A percentile compares a stretch with the other conserved stretches of the same genome.
Evolutionary conservation across 2,329 filamentous ascomycete genomes (phyloP).

Genomic region (Cryphonectria japonica): DNA sequence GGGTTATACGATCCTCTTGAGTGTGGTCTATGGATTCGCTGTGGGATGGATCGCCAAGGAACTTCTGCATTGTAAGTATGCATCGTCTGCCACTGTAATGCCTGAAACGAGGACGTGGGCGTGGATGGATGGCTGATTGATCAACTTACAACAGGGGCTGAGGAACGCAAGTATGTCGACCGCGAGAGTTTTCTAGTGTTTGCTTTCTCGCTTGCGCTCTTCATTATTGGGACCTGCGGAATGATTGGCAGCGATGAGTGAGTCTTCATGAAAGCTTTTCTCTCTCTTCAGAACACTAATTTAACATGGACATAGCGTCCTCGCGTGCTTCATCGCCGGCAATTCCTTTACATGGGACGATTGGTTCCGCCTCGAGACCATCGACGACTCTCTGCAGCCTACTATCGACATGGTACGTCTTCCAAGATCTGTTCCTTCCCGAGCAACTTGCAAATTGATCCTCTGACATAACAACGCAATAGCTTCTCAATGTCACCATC

Average conservation of each 20-base stretch:
- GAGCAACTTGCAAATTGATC: neutral
- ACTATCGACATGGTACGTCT: slow-evolving; percentile 77
- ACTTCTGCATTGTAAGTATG: slow-evolving; percentile 67
- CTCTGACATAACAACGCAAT: neutral
- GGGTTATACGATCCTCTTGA: slow-evolving; percentile 81
- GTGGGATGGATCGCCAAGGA: slow-evolving; percentile 84
- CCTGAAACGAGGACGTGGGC: no score
- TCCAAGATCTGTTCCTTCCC: neutral
- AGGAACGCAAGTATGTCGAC: slow-evolving; percentile 80
- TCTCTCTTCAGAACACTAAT: neutral
- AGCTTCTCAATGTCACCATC: slow-evolving; percentile 78
- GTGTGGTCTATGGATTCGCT: slow-evolving; percentile 73
- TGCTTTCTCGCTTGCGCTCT: slow-evolving; percentile 81
- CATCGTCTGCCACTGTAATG: no score
- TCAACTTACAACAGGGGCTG: slow-evolving; percentile 52
- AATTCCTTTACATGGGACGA: slow-evolving; percentile 93
- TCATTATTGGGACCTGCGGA: slow-evolving; percentile 84
- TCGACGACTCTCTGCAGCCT: slow-evolving; percentile 90
- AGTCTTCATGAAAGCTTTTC: neutral
- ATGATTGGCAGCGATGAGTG: slow-evolving; percentile 82
- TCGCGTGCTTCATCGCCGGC: slow-evolving; percentile 91
- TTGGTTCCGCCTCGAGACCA: slow-evolving; percentile 88
- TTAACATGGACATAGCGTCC: slow-evolving; percentile 48
- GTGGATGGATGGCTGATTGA: slow-evolving; percentile 7
- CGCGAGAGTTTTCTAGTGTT: slow-evolving; percentile 88